Conservation (phyloP, 768 basidiomycete species). For the Cystobasidium onofrii region DNA sequence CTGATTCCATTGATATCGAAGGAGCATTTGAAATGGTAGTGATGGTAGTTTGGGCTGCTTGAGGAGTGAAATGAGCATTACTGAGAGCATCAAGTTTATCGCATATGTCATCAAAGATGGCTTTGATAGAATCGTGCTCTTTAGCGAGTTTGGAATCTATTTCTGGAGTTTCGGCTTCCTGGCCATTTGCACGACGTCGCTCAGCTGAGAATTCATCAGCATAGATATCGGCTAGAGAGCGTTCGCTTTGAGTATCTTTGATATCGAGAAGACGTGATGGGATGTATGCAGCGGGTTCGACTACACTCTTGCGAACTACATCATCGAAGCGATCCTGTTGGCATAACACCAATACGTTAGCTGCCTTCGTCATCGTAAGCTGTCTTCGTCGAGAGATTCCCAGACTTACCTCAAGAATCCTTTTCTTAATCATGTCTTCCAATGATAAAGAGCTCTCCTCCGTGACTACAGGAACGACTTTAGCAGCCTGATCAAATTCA, state of each 20-base stretch:
- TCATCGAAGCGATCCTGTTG: slow-evolving; percentile 67
- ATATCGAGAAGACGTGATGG: slow-evolving; percentile 83
- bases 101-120: slow-evolving; percentile 74
- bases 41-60: slow-evolving; percentile 81
- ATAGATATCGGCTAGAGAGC: slow-evolving; percentile 90
- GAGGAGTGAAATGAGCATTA: slow-evolving; percentile 91
- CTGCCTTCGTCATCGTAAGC: no score
- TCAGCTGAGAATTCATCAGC: slow-evolving; percentile 73
- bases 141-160: slow-evolving; percentile 78
- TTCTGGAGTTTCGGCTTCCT: slow-evolving; percentile 55
- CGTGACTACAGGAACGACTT: slow-evolving; percentile 77
- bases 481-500: slow-evolving; percentile 84
- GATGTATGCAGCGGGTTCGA: slow-evolving; percentile 79
- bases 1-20: slow-evolving; percentile 75
- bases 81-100: slow-evolving; percentile 84
- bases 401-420: slow-evolving; percentile 68
- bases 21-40: slow-evolving; percentile 73
- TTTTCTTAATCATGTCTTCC: slow-evolving; percentile 81
- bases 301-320: slow-evolving; percentile 68
- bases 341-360: neutral
- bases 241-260: slow-evolving; percentile 74
- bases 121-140: slow-evolving; percentile 79
- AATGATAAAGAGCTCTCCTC: slow-evolving; percentile 72
- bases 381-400: no score
- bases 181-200: slow-evolving; percentile 51